phyloP scores from a whole-genome alignment of 1,284 basidiomycete species.

The Cutaneotrichosporon curvatum region DNA sequence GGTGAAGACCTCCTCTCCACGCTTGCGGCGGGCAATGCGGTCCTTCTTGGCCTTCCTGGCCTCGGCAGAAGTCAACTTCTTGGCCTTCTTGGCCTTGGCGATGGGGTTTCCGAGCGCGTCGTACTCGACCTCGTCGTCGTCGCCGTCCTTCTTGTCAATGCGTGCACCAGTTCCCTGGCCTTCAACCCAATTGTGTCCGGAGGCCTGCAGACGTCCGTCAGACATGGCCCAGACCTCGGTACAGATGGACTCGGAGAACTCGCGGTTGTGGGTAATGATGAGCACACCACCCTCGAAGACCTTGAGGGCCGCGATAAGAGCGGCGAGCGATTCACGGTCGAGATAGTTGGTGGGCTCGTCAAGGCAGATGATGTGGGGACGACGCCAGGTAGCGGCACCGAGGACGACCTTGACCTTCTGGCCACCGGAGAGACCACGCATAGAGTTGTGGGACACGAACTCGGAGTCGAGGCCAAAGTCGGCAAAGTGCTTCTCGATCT shows the following conservation, averaged over 20 bases:
- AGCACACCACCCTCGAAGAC: conserved; percentile 95
- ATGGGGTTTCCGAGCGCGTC: conserved; percentile 71
- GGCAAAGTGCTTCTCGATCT: conserved; percentile 96
- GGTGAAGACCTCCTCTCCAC: conserved; percentile 40
- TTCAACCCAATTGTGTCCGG: conserved; percentile 98
- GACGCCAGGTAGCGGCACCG: conserved; percentile 95
- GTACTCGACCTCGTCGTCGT: conserved; percentile 80
- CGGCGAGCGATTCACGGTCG: conserved; percentile 94
- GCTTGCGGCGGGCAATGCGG: conserved; percentile 69
- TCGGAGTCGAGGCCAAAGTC: conserved; percentile 86
- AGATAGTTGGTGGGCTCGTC: conserved; percentile 95
- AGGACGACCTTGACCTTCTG: conserved; percentile 99
- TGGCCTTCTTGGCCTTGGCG: conserved; percentile 62
- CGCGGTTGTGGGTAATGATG: conserved; percentile 92
- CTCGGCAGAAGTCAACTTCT: conserved; percentile 71
- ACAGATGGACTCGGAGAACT: conserved; percentile 94
- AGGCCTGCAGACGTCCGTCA: conserved; percentile 83
- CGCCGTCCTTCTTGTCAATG: conserved; percentile 83
- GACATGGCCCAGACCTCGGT: conserved; percentile 64
- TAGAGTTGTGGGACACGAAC: conserved; percentile 83
- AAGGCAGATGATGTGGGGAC: conserved; percentile 93
- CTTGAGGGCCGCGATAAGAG: conserved; percentile 92
- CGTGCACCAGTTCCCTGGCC: conserved; percentile 82
- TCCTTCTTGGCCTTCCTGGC: conserved; percentile 89
- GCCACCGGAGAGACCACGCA: conserved; percentile 96